phyloP scores from a whole-genome alignment of 176 grass and related monocot species.

The Paspalum notatum region DNA sequence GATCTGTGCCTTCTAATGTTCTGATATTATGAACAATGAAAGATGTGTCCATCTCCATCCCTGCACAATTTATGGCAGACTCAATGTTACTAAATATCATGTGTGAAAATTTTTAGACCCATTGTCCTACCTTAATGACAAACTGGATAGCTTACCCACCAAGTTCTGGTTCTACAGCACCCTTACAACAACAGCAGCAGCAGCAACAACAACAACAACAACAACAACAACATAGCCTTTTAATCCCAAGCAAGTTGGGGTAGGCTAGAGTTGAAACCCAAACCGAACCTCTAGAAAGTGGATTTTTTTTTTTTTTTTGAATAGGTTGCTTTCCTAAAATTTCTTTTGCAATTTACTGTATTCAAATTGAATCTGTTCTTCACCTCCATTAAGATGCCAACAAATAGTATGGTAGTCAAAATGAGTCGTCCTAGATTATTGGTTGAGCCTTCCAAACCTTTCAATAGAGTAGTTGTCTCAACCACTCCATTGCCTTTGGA shows the following conservation, averaged over 20 bases:
- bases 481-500: too few relatives aligned
- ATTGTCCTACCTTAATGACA: background rate
- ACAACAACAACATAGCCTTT: too few relatives aligned
- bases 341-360: background rate
- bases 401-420: background rate
- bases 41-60: background rate
- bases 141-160: background rate
- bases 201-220: too few relatives aligned
- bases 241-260: too few relatives aligned
- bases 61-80: background rate
- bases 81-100: background rate
- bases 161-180: background rate
- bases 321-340: background rate
- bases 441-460: too few relatives aligned
- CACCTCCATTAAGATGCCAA: background rate
- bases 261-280: too few relatives aligned
- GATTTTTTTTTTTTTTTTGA: too few relatives aligned
- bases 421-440: too few relatives aligned
- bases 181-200: too few relatives aligned
- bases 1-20: background rate
- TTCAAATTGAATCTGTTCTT: constrained; percentile 15
- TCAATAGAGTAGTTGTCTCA: too few relatives aligned
- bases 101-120: constrained; percentile 13
- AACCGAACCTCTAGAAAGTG: too few relatives aligned
- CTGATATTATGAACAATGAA: background rate